These are phyloP conservation scores for Candida cerambycidarum DNA, from an alignment of 805 yeast genomes.

Conservation along the genomic window DNA sequence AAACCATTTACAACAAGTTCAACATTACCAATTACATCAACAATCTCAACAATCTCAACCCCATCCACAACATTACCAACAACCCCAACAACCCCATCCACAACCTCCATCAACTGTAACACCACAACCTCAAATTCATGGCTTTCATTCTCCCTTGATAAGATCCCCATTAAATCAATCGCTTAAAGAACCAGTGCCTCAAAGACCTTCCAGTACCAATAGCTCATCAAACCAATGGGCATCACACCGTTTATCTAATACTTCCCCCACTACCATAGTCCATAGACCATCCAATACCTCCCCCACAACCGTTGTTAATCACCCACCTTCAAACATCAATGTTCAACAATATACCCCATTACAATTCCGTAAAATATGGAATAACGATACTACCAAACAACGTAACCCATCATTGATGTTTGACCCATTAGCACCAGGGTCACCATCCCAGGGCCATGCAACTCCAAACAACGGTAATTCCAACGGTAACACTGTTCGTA, in stretches of 20 bases:
- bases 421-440: constrained; percentile 51
- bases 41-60: constrained; percentile 2
- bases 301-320: background rate
- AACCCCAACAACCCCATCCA: background rate
- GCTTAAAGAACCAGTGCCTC: constrained; percentile 8
- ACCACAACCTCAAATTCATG: constrained; percentile 4
- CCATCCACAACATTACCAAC: background rate
- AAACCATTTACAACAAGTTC: constrained; percentile 6
- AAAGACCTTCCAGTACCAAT: constrained; percentile 1
- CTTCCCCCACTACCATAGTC: constrained; percentile 10
- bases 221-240: background rate
- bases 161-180: constrained; percentile 3
- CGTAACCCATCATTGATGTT: constrained; percentile 48
- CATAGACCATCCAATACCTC: constrained; percentile 7
- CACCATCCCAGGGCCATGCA: constrained; percentile 19
- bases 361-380: constrained; percentile 39
- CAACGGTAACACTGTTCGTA: constrained; percentile 3
- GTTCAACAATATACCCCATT: constrained; percentile 27
- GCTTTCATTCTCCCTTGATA: constrained; percentile 1
- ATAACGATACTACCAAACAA: constrained; percentile 22
- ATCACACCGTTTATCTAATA: constrained; percentile 7
- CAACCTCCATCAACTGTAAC: too few species aligned
- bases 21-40: constrained; percentile 6
- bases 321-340: constrained; percentile 6
- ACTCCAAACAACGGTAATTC: constrained; percentile 6